Evolutionary conservation across 495 filamentous ascomycete species (phyloP), one percentile per base, ranked within the genome.

Genomic region (Penicillium dipodomyicola): DNA sequence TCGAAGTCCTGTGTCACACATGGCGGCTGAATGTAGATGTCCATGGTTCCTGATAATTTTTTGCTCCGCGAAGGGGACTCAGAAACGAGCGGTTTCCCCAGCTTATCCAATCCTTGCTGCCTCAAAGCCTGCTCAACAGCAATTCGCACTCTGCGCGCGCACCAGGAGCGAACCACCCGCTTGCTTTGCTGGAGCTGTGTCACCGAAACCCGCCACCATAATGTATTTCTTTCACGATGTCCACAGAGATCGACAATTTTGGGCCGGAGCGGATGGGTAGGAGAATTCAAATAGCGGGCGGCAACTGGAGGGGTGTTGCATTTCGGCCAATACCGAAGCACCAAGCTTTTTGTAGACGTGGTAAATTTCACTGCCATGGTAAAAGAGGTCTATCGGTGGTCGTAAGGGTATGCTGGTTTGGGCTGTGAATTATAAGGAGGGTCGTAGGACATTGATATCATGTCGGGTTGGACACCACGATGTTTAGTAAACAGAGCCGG

Each of bases 51-150:
- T 15, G 35, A 62, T 22, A 77, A 17, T 20, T 57, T 35, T 7
- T 56, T 45, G 10, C 46, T 39, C 1, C 25, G 49, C 9, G 10
- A 42, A 23, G 39, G n/a, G n/a, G 35, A 8, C 4, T 49, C 39
- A 3, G 41, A 32, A 23, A 15, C 10, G 12, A 75, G 52, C 3
- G 58, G 60, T 29, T 60, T 75, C 19, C 87, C 87, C 22, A 78
- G 58, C n/a, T 60, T 49, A 63, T 83, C 80, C 59, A 79, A 85
- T 1, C 86, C 86, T 47, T 69, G 75, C 32, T 67, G 75, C 55
- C 68, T 76, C 59, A 92, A 70, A 17, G 79, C 81, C 46, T 82
- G 72, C 48, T 57, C 59, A 37, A 92, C 74, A 0, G 86, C 86
- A 19, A 70, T 62, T 32, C 74, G 68, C 10, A 84, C 40, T 68